A percentile compares a stretch with the other conserved stretches of the same genome.
Conservation (phyloP, 306 rosid genomes). For the Quercus gilva region DNA sequence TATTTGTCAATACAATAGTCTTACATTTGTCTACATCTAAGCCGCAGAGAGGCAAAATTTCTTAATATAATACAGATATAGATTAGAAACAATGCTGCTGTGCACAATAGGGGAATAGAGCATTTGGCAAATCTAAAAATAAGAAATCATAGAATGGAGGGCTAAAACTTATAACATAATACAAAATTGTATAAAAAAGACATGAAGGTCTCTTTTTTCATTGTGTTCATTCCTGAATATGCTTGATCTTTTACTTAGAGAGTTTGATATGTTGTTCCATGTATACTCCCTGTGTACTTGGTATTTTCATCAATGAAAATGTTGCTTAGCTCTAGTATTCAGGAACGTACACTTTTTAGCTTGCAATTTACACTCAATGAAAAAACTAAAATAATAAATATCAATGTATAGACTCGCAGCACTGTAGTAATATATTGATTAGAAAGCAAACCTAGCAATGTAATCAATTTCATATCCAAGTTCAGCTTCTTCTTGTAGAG, state of each 20-base stretch:
- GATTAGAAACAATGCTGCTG: not conserved
- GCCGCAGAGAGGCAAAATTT: not conserved
- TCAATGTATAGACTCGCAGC: conserved; percentile 1
- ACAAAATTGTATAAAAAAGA: not conserved
- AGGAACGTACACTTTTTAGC: not conserved
- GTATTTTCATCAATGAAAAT: no score
- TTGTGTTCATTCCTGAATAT: no score
- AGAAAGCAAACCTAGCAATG: conserved; percentile 66
- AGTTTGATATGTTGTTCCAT: no score
- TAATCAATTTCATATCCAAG: conserved; percentile 96
- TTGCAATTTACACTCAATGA: not conserved
- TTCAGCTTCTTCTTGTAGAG: conserved; percentile 95
- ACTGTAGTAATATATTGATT: conserved; percentile 14
- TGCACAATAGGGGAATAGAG: not conserved
- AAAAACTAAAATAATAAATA: not conserved
- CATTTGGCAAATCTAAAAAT: not conserved
- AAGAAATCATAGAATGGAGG: not conserved
- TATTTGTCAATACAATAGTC: not conserved
- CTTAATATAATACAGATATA: not conserved
- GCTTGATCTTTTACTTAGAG: no score
- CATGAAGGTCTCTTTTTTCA: not conserved
- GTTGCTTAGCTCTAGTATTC: not conserved
- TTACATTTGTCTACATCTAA: not conserved
- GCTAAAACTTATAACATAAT: not conserved
- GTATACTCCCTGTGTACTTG: no score